Base-by-base conservation (phyloP, 2,329 filamentous ascomycete species). In the Fulvia fulva region DNA sequence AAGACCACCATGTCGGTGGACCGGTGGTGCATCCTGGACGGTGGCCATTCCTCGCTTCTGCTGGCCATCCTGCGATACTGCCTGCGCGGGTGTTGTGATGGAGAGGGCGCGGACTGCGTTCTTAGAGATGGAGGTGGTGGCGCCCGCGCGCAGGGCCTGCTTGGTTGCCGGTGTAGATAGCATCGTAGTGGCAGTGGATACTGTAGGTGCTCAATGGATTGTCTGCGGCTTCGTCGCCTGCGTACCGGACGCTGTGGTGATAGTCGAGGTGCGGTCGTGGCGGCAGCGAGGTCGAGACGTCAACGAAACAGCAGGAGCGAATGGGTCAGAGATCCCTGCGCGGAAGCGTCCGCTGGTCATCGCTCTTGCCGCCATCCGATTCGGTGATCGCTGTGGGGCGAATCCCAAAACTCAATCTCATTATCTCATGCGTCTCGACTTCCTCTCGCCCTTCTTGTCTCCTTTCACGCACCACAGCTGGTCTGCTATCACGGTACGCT, bases 1-100 rank as follows among this genome's bases (percentile, higher is more conserved):
- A 69, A 99, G 83, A 58, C 91, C 91, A 70, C 94, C 91, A 77
- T 95, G 89, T 66, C 84, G 83, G 71, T 80, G 78, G 76, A 88
- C 87, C 53, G 83, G 77, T 19, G 77, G 72, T 14, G 73, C 72
- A 68, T 81, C 79, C 62, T 79, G 76, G 30, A 81, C 78, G n/a
- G 82, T 75, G 71, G 82, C 74, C 78, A 97, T 88, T 67, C 83
- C 83, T 75, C 93, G 87, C 71, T 76, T 77, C 74, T 85, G 83
- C 67, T 80, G 78, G 46, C 59, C 65, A 67, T 67, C 63, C 44
- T 62, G 59, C n/a, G 64, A 73, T 67, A 60, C 61, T 67, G 66
- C 61, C 54, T 66, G 62, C 34, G 64, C 57, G 51, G 63, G 34
- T 44, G 63, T 58, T 47, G 66, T 66, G 57, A 65, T 66, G 43